Conservation (phyloP, 192 early-diverging fungal genomes). For the Podochytrium sp. region DNA sequence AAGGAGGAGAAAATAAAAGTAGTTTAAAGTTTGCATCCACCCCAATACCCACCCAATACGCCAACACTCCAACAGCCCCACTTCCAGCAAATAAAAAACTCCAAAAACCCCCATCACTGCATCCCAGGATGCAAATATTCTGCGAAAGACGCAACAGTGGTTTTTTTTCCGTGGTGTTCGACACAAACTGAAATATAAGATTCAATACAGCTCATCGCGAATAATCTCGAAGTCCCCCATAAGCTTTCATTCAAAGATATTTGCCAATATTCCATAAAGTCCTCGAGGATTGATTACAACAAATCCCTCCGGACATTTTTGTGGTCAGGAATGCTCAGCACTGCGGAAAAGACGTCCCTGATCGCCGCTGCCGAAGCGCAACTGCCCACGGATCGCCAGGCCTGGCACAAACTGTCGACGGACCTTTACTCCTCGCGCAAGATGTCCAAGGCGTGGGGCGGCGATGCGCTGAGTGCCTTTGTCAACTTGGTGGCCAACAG, state of each 20-base stretch:
- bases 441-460: neutral
- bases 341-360: neutral
- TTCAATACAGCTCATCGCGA: neutral
- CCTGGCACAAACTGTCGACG: neutral
- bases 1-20: too few species aligned
- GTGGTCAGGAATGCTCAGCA: neutral
- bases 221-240: too few species aligned
- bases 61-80: too few species aligned
- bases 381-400: neutral
- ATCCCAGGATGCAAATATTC: neutral
- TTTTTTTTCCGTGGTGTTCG: neutral
- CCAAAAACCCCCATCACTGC: too few species aligned
- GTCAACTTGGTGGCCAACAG: neutral
- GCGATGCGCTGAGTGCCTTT: neutral
- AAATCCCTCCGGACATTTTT: neutral
- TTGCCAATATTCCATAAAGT: neutral
- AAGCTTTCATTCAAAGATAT: neutral
- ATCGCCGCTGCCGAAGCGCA: neutral
- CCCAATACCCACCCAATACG: too few species aligned
- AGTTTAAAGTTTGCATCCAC: too few species aligned
- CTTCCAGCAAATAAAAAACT: neutral
- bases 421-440: neutral
- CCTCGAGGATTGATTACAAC: neutral
- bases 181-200: neutral
- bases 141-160: neutral